Evolutionary conservation across 2,329 filamentous ascomycete genomes (phyloP), one percentile per base, ranked within the genome.

Genomic region (Ceratocystis destructans): DNA sequence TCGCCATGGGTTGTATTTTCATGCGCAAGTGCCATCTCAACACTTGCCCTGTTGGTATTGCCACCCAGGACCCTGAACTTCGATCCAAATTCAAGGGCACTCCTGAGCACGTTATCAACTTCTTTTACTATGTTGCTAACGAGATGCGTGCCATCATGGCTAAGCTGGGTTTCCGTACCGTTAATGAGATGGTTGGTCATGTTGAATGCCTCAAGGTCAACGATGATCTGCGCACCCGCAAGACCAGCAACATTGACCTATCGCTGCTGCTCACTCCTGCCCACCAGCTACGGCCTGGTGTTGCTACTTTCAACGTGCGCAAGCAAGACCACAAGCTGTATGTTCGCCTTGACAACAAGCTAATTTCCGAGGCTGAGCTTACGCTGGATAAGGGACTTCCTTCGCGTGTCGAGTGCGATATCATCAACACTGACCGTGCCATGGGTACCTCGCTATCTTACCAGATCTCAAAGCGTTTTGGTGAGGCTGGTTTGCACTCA

Each of bases 111-210:
- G 92, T 96, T 67, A 96, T 97, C 77, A 97, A 96, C 82, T 96
- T 96, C 81, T 96, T 96, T 79, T 97, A 96, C 79, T 97, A 96
- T 73, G 83, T 97, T 64, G 89, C 93, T 71, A 97, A 97, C 73
- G 93, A 97, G 79, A 84, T 97, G 67, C 87, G 93, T 74, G 90
- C 92, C 45, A 96, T 97, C 77, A 96, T 97, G 93, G 92, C 93
- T 63, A 90, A 89, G 77, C 85, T 96, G 72, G 93, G 93, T 71
- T 90, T 96, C 84, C 87, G 93, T 70, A 96, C 89, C 68, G 88
- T 97, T 75, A 97, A 96, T 74, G 93, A 97, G 76, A 96, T 96
- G 93, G 90, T 97, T 72, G 93, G 93, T 22, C 90, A 88, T 70
- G 93, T 90, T 28, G 93, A 97, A 76, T 83, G 88, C 48, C 81